A percentile compares a stretch with the other conserved stretches of the same genome.
phyloP scores from a whole-genome alignment of 2,329 filamentous ascomycete species.

The Fonsecaea monophora region DNA sequence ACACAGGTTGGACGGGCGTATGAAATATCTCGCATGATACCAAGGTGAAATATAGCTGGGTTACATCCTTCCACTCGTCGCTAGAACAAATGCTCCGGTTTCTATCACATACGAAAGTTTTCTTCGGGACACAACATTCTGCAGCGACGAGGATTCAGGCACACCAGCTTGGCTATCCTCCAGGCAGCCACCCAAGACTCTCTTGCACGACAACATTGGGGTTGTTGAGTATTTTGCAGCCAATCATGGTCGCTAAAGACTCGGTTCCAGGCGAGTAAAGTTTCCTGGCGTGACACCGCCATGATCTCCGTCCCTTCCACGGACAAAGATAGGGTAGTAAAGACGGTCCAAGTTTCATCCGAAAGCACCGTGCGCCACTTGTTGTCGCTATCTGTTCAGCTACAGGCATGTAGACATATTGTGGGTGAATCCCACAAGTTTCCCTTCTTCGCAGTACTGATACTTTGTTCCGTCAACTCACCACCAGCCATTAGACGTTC shows the following conservation, averaged over 20 bases:
- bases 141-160: no score
- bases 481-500: background rate
- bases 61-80: no score
- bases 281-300: background rate
- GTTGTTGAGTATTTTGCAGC: background rate
- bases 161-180: no score
- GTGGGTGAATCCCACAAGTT: background rate
- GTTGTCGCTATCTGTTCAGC: background rate
- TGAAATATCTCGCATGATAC: no score
- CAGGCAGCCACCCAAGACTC: no score
- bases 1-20: no score
- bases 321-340: background rate
- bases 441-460: background rate
- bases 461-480: background rate
- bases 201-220: background rate
- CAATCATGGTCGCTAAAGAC: background rate
- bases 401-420: background rate
- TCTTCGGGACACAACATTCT: no score
- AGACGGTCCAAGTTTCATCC: conserved; percentile 5
- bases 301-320: background rate
- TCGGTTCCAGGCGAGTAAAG: background rate
- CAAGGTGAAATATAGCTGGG: no score
- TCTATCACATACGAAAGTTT: no score
- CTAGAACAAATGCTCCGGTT: no score
- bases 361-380: background rate